Conservation (phyloP, 495 filamentous ascomycete genomes). For the Penicillium lagena region DNA sequence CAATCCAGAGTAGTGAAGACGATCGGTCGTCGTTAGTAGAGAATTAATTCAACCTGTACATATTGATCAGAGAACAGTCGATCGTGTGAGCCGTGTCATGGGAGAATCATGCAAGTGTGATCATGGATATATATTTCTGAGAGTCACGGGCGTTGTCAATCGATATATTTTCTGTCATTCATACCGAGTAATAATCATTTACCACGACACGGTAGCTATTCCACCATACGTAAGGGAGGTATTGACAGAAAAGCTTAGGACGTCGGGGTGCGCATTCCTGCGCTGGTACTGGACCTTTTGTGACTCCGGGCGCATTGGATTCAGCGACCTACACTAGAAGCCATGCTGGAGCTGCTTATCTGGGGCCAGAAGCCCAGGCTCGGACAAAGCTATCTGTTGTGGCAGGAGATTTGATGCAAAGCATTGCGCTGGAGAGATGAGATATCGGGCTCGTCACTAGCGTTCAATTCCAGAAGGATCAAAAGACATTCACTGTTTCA, state of each 20-base stretch:
- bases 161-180: too few relatives aligned
- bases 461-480: slow-evolving; percentile 21
- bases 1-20: too few relatives aligned
- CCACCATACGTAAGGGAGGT: too few relatives aligned
- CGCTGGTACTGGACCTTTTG: slow-evolving; percentile 9
- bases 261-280: slow-evolving; percentile 10
- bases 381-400: slow-evolving; percentile 11
- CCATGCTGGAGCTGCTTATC: slow-evolving; percentile 31
- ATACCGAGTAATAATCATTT: too few relatives aligned
- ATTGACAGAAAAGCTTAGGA: slow-evolving; percentile 16
- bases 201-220: too few relatives aligned
- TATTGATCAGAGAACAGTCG: too few relatives aligned
- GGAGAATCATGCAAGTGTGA: too few relatives aligned
- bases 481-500: slow-evolving; percentile 22
- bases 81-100: too few relatives aligned
- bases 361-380: background rate
- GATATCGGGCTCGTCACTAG: slow-evolving; percentile 10
- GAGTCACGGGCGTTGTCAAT: too few relatives aligned
- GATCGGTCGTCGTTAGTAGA: too few relatives aligned
- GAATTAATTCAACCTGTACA: too few relatives aligned
- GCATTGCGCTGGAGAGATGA: slow-evolving; percentile 5
- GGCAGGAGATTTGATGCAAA: slow-evolving; percentile 16
- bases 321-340: slow-evolving; percentile 23
- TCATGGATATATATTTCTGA: too few relatives aligned
- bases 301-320: slow-evolving; percentile 7